These are phyloP conservation scores for Cornus florida DNA, from an alignment of 148 eudicot genomes.

Conservation along the genomic window DNA sequence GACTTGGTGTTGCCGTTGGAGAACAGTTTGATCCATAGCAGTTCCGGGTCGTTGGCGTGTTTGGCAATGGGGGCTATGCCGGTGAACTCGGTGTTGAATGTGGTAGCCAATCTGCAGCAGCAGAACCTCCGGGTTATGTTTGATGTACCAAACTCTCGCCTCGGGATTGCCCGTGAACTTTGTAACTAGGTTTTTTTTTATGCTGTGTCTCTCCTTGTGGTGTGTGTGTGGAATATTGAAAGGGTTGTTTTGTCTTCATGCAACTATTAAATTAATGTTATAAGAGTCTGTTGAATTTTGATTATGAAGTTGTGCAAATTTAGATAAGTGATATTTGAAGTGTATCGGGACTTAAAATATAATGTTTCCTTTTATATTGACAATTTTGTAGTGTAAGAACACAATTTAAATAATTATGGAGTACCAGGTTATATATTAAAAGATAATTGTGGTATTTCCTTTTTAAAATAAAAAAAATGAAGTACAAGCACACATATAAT, in stretches of 20 bases:
- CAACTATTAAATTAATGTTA: neutral
- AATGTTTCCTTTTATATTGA: no score
- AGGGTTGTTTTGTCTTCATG: neutral
- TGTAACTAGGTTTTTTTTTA: conserved; percentile 48
- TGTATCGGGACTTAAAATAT: no score
- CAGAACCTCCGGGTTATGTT: conserved; percentile 82
- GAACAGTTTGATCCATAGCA: conserved; percentile 79
- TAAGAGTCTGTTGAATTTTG: no score
- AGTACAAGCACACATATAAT: no score
- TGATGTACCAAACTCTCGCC: conserved; percentile 61
- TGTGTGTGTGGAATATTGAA: neutral
- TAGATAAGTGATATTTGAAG: no score
- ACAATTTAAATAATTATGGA: no score
- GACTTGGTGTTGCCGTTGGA: conserved; percentile 68
- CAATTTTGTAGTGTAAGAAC: no score
- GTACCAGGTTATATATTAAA: no score
- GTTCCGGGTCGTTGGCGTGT: conserved; percentile 65
- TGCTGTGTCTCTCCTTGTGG: conserved; percentile 8
- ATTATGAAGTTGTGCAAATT: neutral
- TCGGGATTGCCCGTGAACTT: conserved; percentile 72
- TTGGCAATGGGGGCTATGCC: conserved; percentile 79
- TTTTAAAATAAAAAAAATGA: no score
- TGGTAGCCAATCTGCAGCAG: conserved; percentile 86
- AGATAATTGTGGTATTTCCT: no score
- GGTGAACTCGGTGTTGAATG: conserved; percentile 67